Base-by-base conservation (phyloP, 2,329 filamentous ascomycete genomes). In the Claviceps arundinis region DNA sequence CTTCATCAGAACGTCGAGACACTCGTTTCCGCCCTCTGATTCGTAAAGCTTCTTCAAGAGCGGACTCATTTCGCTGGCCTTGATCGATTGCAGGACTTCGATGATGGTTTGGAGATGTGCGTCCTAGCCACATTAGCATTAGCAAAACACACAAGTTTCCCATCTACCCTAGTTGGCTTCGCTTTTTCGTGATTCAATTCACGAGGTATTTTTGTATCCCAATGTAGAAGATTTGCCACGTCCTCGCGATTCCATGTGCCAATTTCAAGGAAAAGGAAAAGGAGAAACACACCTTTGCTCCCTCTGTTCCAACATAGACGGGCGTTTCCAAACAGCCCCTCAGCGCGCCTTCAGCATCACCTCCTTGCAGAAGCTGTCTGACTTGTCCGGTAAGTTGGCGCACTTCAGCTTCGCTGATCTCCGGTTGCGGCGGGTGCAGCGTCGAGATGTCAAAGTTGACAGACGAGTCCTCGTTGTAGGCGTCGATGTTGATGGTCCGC, bases 401-500 rank as follows among this genome's bases (percentile, higher is more conserved):
- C 46, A 89, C 87, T 60, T 93, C 88, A 61, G 80, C 74, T 61
- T 91, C 86, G 60, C 78, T 82, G 55, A 87, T 78, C 60, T 90
- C 84, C 58, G 85, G 77, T 55, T 82, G 82, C 44, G 85, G 78
- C 38, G 90, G 88, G 58, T 86, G 83, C 61, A 97, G 81, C 17
- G 89, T 88, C 54, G 84, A 80, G 57, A 87, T 82, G 70, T 94
- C 87, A 73, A 97, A 97, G 79, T 96, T 97, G 70, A 81, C 73
- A 59, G 87, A 81, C 61, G 89, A 93, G 70, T 97, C 90, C 54
- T 90, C 88, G 68, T 93, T 87, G 62, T 95, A 79, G 60, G 85
- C 84, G 68, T 96, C 90, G 68, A 96, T 85, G 77, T 96, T 89
- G 77, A 96, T 93, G 59, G 89, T 95, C 69, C 90, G 87, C 81